A percentile compares a stretch with the other conserved stretches of the same genome.
phyloP scores from a whole-genome alignment of 2,329 filamentous ascomycete genomes.

The Talaromyces verruculosus region DNA sequence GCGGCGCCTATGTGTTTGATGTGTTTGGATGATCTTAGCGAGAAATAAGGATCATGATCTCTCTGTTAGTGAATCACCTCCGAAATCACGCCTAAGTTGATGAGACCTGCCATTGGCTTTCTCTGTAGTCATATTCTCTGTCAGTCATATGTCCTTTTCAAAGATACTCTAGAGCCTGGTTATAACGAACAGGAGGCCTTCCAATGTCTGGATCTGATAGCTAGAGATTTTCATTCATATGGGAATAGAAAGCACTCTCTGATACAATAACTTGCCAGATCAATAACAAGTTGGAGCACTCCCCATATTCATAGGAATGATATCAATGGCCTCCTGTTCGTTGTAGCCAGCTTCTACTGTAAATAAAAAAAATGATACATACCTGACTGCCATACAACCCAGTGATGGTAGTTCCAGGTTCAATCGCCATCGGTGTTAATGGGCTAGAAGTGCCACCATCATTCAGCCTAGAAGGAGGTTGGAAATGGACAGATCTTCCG shows the following conservation, averaged over 20 bases:
- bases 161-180: no score
- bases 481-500: conserved; percentile 11
- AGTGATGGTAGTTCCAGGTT: conserved; percentile 13
- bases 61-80: background rate
- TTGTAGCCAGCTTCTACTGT: no score
- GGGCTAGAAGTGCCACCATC: background rate
- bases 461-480: background rate
- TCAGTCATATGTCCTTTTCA: background rate
- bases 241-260: no score
- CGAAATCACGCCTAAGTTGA: conserved; percentile 15
- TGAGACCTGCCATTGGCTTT: conserved; percentile 7
- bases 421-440: conserved; percentile 4
- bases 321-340: no score
- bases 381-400: conserved; percentile 14
- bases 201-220: no score
- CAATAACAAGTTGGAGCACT: no score
- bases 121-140: background rate
- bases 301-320: no score
- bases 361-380: background rate
- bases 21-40: background rate
- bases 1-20: background rate
- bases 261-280: background rate
- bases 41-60: background rate
- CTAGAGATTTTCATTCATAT: no score
- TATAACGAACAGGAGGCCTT: no score